A percentile compares a stretch with the other conserved stretches of the same genome.
phyloP scores from a whole-genome alignment of 305 asterid species.

The Solanum hybrid region DNA sequence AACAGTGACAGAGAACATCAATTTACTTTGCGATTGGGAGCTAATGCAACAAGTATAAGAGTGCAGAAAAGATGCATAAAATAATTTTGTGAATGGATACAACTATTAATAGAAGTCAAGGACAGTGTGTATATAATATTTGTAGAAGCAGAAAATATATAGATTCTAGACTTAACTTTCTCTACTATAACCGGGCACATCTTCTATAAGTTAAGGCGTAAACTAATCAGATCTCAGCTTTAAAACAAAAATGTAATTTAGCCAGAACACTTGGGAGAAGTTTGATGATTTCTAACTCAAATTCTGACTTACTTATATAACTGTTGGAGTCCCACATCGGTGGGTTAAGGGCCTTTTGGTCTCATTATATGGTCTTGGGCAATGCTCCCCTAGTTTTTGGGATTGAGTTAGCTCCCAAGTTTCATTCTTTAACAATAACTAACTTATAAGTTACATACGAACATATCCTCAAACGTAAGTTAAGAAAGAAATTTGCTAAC shows the following conservation, averaged over 20 bases:
- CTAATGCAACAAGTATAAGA: neutral
- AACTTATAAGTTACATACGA: neutral
- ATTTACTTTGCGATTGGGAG: neutral
- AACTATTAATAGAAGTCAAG: neutral
- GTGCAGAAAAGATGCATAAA: neutral
- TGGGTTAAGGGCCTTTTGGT: neutral
- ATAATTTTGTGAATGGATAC: neutral
- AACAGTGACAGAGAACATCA: neutral
- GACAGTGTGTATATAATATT: neutral
- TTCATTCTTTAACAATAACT: neutral
- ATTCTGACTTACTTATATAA: neutral
- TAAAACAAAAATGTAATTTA: neutral
- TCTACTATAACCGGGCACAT: neutral
- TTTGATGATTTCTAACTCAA: neutral
- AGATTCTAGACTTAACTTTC: neutral
- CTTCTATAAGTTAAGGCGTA: neutral
- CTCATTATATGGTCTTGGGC: neutral
- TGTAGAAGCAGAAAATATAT: neutral
- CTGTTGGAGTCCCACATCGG: neutral
- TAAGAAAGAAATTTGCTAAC: neutral
- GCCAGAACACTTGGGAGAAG: neutral
- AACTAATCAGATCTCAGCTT: neutral
- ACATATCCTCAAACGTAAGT: neutral
- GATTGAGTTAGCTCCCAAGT: neutral
- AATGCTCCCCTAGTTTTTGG: neutral